A percentile compares a stretch with the other conserved stretches of the same genome.
Evolutionary conservation across 495 filamentous ascomycete genomes (phyloP).

Genomic region (Choiromyces venosus): DNA sequence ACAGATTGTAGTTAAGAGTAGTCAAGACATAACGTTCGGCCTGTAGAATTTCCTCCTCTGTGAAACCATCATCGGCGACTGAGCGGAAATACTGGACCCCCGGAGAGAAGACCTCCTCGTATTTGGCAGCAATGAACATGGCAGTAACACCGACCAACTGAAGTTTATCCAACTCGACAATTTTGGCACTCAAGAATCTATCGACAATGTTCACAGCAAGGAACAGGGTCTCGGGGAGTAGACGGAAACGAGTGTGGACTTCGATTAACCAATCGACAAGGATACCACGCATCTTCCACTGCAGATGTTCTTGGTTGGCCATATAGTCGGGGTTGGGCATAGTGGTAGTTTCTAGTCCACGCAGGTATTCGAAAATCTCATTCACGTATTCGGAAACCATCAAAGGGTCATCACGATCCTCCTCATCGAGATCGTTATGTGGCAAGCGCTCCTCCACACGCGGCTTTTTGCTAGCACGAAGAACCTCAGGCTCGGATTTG

Average conservation of each 20-base stretch:
- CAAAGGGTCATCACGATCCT: constrained; percentile 85
- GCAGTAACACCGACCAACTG: constrained; percentile 95
- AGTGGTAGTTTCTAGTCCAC: constrained; percentile 73
- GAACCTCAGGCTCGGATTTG: constrained; percentile 41
- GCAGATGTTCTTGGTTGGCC: constrained; percentile 82
- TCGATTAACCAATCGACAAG: constrained; percentile 98
- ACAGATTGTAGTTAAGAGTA: constrained; percentile 91
- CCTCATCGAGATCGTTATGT: constrained; percentile 63
- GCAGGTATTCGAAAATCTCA: constrained; percentile 96
- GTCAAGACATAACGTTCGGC: constrained; percentile 89
- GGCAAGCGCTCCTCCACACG: constrained; percentile 34
- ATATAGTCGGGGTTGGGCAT: constrained; percentile 92
- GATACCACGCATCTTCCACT: constrained; percentile 98
- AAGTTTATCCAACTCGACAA: constrained; percentile 88
- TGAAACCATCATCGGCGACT: constrained; percentile 93
- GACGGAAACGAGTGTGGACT: constrained; percentile 92
- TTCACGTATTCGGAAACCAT: constrained; percentile 97
- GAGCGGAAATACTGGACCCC: constrained; percentile 95
- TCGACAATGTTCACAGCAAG: constrained; percentile 97
- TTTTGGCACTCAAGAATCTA: constrained; percentile 87
- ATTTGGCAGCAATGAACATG: constrained; percentile 99
- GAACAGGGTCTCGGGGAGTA: constrained; percentile 96
- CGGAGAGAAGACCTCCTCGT: constrained; percentile 94
- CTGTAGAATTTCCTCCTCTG: constrained; percentile 92
- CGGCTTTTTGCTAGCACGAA: constrained; percentile 26